phyloP scores from a whole-genome alignment of 495 filamentous ascomycete genomes.

The Amphirosellinia nigrospora region DNA sequence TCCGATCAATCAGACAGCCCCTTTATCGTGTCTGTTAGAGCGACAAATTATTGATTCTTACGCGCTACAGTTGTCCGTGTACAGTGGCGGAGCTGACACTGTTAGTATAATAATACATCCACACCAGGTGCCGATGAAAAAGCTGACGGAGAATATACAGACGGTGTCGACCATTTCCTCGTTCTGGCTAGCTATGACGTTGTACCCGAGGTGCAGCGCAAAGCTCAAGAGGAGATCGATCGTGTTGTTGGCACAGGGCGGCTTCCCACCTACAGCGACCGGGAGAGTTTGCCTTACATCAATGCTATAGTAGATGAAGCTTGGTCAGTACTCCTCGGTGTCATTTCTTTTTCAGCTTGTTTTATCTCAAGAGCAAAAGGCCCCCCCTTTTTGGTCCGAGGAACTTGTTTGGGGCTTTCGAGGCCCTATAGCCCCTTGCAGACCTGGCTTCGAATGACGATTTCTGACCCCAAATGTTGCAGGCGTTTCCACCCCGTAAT shows the following conservation, averaged over 20 bases:
- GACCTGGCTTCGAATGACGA: not conserved
- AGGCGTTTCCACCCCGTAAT: constrained; percentile 24
- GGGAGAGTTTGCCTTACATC: constrained; percentile 38
- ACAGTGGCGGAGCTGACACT: constrained; percentile 53
- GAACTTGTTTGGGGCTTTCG: not conserved
- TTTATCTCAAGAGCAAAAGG: not conserved
- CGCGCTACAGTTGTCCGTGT: constrained; percentile 37
- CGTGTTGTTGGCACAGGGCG: constrained; percentile 34
- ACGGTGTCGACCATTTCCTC: constrained; percentile 17
- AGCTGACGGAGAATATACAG: not conserved
- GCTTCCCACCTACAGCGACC: constrained; percentile 36
- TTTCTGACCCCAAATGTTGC: constrained; percentile 26
- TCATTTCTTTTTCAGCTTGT: not conserved
- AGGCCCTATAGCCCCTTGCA: not conserved
- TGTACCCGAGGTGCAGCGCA: constrained; percentile 35
- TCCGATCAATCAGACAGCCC: not conserved
- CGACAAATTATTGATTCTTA: not conserved
- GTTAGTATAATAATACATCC: not conserved
- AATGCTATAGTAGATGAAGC: constrained; percentile 36
- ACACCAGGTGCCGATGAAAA: not conserved
- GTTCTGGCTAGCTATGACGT: constrained; percentile 20
- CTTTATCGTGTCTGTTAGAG: not conserved
- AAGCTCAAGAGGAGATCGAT: constrained; percentile 41
- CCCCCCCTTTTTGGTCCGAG: not conserved
- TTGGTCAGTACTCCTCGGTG: not conserved